Conservation (phyloP, 164 flowering plant genomes). For the Akebia trifoliata region DNA sequence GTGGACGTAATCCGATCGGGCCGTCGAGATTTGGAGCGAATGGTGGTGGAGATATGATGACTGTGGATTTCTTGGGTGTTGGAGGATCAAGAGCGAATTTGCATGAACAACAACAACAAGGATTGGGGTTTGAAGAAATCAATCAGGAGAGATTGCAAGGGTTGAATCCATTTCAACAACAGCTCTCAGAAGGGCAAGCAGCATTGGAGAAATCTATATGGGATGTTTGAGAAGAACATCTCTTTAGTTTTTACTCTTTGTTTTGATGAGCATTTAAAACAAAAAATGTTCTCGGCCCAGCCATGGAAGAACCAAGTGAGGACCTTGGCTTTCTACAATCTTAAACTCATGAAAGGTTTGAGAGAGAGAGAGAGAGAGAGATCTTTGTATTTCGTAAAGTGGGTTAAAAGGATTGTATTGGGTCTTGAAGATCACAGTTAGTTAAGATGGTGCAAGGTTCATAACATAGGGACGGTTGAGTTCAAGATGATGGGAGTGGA, state of each 20-base stretch:
- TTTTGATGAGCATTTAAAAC: background rate
- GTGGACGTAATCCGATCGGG: constrained; percentile 12
- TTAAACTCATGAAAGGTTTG: no score
- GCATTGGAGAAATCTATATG: constrained; percentile 41
- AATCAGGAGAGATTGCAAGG: constrained; percentile 36
- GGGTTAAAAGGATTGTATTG: no score
- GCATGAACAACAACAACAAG: constrained; percentile 22
- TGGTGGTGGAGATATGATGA: constrained; percentile 31
- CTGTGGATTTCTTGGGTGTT: constrained; percentile 51
- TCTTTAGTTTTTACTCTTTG: background rate
- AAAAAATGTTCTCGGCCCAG: no score
- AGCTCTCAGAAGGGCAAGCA: constrained; percentile 35
- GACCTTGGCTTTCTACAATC: no score
- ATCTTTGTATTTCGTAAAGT: no score
- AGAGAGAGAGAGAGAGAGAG: no score
- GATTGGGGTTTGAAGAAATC: constrained; percentile 31
- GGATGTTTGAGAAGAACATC: constrained; percentile 26
- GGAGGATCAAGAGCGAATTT: constrained; percentile 28
- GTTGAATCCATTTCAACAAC: constrained; percentile 33
- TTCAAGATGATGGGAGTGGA: no score
- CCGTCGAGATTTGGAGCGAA: constrained; percentile 18
- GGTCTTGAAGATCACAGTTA: no score
- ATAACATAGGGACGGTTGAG: no score
- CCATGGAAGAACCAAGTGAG: no score
- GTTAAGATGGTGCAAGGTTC: no score